Evolutionary conservation across 1,284 basidiomycete species (phyloP).

Genomic region (Papiliotrema flavescens): DNA sequence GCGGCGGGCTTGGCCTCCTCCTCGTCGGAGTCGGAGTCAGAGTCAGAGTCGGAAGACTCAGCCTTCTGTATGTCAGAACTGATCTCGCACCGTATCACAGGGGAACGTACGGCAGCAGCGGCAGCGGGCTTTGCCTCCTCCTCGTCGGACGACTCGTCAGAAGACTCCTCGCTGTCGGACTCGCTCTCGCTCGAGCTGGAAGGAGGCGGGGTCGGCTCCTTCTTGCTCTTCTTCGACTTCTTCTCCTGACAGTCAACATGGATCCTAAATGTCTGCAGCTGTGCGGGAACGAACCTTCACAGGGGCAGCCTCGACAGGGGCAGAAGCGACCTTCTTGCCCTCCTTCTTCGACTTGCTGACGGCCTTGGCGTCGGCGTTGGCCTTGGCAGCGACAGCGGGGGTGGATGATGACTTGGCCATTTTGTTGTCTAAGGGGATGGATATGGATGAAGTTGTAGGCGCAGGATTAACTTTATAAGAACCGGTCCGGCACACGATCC

Average conservation of each 20-base stretch:
- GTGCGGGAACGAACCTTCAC: conserved; percentile 16
- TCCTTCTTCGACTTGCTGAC: conserved; percentile 47
- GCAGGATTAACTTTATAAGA: background rate
- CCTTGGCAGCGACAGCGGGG: conserved; percentile 24
- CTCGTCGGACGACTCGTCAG: conserved; percentile 36
- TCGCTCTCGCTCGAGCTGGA: conserved; percentile 29
- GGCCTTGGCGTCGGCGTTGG: conserved; percentile 48
- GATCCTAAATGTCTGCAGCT: background rate
- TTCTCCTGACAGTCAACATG: conserved; percentile 25
- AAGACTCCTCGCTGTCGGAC: conserved; percentile 33
- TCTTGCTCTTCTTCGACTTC: conserved; percentile 48
- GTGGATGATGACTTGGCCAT: conserved; percentile 44
- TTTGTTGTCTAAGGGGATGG: conserved; percentile 13
- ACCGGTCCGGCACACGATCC: background rate
- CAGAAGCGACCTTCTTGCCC: conserved; percentile 20
- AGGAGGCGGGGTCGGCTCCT: conserved; percentile 43
- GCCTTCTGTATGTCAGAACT: conserved; percentile 4
- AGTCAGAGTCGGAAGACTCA: conserved; percentile 2
- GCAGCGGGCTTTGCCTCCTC: conserved; percentile 46
- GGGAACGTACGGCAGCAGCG: conserved; percentile 12
- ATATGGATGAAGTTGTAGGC: conserved; percentile 9
- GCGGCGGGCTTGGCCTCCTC: conserved; percentile 19
- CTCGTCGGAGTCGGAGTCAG: conserved; percentile 6
- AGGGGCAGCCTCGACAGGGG: conserved; percentile 18
- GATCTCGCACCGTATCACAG: conserved; percentile 1